Conservation (phyloP, 169 alveolate genomes). For the Toxoplasma gondii region DNA sequence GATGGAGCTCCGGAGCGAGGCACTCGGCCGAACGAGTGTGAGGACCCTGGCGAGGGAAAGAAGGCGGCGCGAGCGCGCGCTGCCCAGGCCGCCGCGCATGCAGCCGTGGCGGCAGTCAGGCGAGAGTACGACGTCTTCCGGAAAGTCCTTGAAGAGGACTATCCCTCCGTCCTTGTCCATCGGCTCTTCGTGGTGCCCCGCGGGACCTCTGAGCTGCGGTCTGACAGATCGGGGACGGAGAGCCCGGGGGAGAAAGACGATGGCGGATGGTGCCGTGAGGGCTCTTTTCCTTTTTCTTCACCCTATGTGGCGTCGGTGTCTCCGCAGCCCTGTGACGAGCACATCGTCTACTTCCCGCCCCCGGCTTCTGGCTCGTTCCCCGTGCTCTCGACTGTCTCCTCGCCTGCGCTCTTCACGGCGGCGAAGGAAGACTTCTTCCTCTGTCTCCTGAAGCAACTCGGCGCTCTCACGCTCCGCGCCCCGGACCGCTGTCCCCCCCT, state of each 20-base stretch:
- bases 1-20: background rate
- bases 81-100: conserved; percentile 2
- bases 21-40: no score
- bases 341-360: background rate
- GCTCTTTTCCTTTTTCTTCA: background rate
- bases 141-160: conserved; percentile 17
- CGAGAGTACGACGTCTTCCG: background rate
- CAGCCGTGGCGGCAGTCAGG: conserved; percentile 16
- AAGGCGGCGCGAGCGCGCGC: background rate
- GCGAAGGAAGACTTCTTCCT: conserved; percentile 28
- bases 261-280: background rate
- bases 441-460: conserved; percentile 42
- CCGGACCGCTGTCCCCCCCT: conserved; percentile 43
- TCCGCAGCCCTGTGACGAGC: background rate
- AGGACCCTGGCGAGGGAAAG: background rate
- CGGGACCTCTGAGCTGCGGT: background rate
- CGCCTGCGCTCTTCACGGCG: background rate
- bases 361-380: background rate
- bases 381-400: background rate
- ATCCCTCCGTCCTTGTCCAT: conserved; percentile 48
- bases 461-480: conserved; percentile 44
- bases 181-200: conserved; percentile 33
- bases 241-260: background rate
- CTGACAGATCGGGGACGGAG: background rate
- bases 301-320: background rate